A percentile compares a stretch with the other conserved stretches of the same genome.
phyloP scores from a whole-genome alignment of 345 rosid species.

The Eucalyptus polyanthemos region DNA sequence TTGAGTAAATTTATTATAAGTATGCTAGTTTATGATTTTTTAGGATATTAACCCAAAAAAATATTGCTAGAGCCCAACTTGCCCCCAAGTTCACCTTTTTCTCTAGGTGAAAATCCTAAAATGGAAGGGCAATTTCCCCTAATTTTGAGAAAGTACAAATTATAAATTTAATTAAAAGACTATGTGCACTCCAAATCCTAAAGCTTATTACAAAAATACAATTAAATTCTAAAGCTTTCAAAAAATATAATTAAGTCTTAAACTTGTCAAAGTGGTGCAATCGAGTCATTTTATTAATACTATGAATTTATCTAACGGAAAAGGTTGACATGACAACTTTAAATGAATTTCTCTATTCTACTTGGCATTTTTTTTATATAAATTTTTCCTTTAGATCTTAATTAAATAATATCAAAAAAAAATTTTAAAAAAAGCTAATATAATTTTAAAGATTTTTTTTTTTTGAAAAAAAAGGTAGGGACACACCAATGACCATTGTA shows the following conservation, averaged over 20 bases:
- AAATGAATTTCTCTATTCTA: too few species aligned
- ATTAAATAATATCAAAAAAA: too few species aligned
- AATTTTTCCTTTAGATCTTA: too few species aligned
- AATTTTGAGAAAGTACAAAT: not conserved
- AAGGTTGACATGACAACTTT: rapidly evolving
- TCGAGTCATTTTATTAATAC: too few species aligned
- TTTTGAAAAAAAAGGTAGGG: too few species aligned
- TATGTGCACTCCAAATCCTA: too few species aligned
- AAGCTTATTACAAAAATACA: rapidly evolving
- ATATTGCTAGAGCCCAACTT: rapidly evolving
- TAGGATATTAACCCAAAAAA: too few species aligned
- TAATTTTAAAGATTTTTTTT: too few species aligned
- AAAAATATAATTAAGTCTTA: rapidly evolving
- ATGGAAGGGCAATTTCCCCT: not conserved
- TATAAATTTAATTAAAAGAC: rapidly evolving
- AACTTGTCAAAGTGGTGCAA: rapidly evolving
- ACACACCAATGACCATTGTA: rapidly evolving
- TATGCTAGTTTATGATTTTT: too few species aligned
- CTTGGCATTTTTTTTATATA: too few species aligned
- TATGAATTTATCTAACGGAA: rapidly evolving
- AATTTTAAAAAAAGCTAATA: too few species aligned
- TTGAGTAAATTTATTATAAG: too few species aligned
- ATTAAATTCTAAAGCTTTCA: rapidly evolving
- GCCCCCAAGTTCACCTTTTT: not conserved
- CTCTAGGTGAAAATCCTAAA: not conserved